A percentile compares a stretch with the other conserved stretches of the same genome.
phyloP scores from a whole-genome alignment of 2,329 filamentous ascomycete genomes.

The Saccharata proteae region DNA sequence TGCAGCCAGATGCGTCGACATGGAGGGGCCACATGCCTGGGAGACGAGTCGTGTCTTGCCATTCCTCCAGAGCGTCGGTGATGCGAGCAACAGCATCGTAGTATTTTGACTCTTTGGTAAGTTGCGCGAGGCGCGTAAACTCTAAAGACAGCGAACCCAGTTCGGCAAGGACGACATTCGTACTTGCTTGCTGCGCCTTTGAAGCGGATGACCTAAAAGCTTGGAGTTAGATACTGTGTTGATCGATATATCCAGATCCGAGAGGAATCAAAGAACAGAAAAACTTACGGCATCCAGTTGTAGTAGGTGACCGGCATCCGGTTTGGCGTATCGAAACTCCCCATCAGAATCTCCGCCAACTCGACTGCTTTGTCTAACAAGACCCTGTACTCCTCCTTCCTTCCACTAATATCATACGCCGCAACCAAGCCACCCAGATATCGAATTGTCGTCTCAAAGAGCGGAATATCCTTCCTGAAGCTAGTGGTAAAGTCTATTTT shows the following conservation, averaged over 20 bases:
- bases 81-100: conserved; percentile 35
- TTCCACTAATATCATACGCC: conserved; percentile 55
- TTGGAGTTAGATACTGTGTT: background rate
- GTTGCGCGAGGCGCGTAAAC: conserved; percentile 34
- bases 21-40: conserved; percentile 38
- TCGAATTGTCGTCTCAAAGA: conserved; percentile 61
- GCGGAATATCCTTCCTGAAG: conserved; percentile 40
- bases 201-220: conserved; percentile 4
- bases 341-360: conserved; percentile 52
- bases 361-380: conserved; percentile 51
- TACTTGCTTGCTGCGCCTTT: conserved; percentile 27
- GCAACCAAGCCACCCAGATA: conserved; percentile 58
- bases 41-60: conserved; percentile 30
- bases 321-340: conserved; percentile 56
- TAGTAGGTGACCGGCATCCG: conserved; percentile 52
- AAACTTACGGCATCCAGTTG: conserved; percentile 36
- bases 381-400: conserved; percentile 34
- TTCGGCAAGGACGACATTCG: conserved; percentile 32
- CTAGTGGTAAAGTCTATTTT: conserved; percentile 50
- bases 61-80: conserved; percentile 27
- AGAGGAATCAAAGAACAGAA: conserved; percentile 43
- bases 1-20: conserved; percentile 23
- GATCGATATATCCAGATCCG: background rate
- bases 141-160: conserved; percentile 37
- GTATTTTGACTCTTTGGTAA: conserved; percentile 33